Base-by-base conservation (phyloP, 2,329 filamentous ascomycete genomes). In the Ascocoryne sarcoides region DNA sequence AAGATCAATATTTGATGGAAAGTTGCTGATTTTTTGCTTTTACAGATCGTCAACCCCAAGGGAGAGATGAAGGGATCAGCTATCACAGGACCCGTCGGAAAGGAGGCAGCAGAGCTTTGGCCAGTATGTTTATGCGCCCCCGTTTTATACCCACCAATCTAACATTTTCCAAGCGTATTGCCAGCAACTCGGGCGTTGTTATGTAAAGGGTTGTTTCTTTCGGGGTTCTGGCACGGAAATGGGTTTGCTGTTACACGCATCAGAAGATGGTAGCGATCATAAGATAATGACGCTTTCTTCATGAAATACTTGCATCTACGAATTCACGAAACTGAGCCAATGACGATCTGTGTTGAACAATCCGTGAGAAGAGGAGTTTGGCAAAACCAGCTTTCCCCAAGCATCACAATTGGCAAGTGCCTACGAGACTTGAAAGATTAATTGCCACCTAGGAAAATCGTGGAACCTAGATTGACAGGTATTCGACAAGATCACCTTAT, bases 51-150 rank as follows among this genome's bases (percentile, higher is more conserved):
- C 78, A 98, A 98, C 79, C 88, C 90, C 71, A 98, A 98, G 85
- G 92, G 92, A 75, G 92, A 98, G 77, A 98, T 98, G 92, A 98
- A 98, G 84, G 92, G 92, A 66, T 95, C 88, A 55, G 92, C 92
- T 69, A 98, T 98, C 69, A 98, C 92, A 61, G 92, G 92, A 60
- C 92, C 92, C 61, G 90, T 98, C 65, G 92, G 90, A 70, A 98
- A 98, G 84, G 92, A 98, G 76, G 92, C 92, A 67, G 92, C 92
- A 69, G 92, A 98, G 76, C 79, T 98, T 63, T 98, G 92, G 92
- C 92, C 92, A 67, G 86, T 90, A 77, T 73, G 84, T 78, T 49
- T 3, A 16, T 14, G 3, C 19, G 23, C 18, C 18, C 9, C 32
- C 5, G 40, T 43, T 16, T 10, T 28, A 38, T 42, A 36, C 61